Evolutionary conservation across 1,284 basidiomycete species (phyloP), one percentile per base, ranked within the genome.

Genomic region (Rhodotorula sp.): DNA sequence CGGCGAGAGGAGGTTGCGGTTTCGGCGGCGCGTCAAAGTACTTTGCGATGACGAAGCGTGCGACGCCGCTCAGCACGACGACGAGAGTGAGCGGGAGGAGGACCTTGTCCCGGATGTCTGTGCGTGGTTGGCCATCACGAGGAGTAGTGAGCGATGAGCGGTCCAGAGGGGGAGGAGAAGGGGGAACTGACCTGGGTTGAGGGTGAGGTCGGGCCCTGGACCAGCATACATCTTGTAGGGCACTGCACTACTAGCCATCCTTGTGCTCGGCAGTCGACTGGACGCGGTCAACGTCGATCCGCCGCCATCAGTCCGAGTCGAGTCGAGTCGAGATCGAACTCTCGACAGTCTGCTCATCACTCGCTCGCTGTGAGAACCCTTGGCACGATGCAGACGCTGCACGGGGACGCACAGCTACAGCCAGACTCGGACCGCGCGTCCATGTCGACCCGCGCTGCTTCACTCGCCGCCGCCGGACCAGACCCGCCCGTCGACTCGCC

Each of bases 11-110:
- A 6, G 90, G 81, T 67, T 89, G 85, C 75, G 89, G 90, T 84
- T 96, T 94, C 3, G 94, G 93, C 37, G 88, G 81, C 6, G 89
- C 88, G 79, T 93, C 91, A 45, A 99, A 87, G 8, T 97, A 85
- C 63, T 91, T 80, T 20, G 95, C 90, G 46, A 99, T 89, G 82
- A 98, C 96, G 82, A 98, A 94, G 73, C 96, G 84, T 44, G 99
- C 84, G 62, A 99, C 85, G 44, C 96, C 96, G 62, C 98, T 95
- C 53, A 99, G 85, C 74, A 99, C 91, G 94, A 99, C 98, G 81
- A 99, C 94, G 74, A 97, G 84, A 58, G 94, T 95, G 81, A 99
- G 96, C 68, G 96, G 96, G 80, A 99, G 91, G 69, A 99, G 83
- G 60, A 83, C 93, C 91, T 91, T 93, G 80, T 92, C 89, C 70